Conservation (phyloP, 371 early-diverging fungal species). For the Syncephalastrum sp. region DNA sequence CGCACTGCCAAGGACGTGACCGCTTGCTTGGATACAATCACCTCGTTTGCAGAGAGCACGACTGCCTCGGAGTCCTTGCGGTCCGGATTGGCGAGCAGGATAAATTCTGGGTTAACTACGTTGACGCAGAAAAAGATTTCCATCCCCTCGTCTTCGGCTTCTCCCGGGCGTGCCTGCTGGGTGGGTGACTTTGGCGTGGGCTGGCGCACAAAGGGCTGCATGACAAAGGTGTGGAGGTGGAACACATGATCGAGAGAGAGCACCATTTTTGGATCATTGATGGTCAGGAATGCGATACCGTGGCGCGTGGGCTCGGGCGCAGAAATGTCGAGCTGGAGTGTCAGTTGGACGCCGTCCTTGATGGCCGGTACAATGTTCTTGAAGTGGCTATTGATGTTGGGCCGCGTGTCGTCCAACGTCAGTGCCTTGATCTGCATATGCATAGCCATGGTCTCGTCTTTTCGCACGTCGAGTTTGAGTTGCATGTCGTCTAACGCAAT, state of each 20-base stretch:
- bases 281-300: slow-evolving; percentile 62
- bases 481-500: slow-evolving; percentile 56
- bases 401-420: slow-evolving; percentile 81
- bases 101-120: slow-evolving; percentile 83
- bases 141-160: slow-evolving; percentile 20
- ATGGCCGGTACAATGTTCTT: slow-evolving; percentile 76
- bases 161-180: slow-evolving; percentile 2
- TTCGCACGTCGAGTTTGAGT: slow-evolving; percentile 57
- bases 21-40: slow-evolving; percentile 77
- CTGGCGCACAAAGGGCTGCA: slow-evolving; percentile 48
- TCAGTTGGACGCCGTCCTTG: slow-evolving; percentile 41
- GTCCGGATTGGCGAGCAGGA: slow-evolving; percentile 82
- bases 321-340: slow-evolving; percentile 40
- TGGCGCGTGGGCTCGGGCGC: slow-evolving; percentile 37
- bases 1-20: slow-evolving; percentile 73
- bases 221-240: slow-evolving; percentile 68
- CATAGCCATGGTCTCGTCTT: slow-evolving; percentile 65
- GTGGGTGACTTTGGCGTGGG: not conserved
- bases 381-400: slow-evolving; percentile 75
- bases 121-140: slow-evolving; percentile 70
- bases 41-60: slow-evolving; percentile 75
- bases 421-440: slow-evolving; percentile 71
- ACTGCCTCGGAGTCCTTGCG: slow-evolving; percentile 82
- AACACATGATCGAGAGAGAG: slow-evolving; percentile 85
- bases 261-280: slow-evolving; percentile 84